Evolutionary conservation across 495 filamentous ascomycete genomes (phyloP).

Genomic region (Penicillium waksmanii): DNA sequence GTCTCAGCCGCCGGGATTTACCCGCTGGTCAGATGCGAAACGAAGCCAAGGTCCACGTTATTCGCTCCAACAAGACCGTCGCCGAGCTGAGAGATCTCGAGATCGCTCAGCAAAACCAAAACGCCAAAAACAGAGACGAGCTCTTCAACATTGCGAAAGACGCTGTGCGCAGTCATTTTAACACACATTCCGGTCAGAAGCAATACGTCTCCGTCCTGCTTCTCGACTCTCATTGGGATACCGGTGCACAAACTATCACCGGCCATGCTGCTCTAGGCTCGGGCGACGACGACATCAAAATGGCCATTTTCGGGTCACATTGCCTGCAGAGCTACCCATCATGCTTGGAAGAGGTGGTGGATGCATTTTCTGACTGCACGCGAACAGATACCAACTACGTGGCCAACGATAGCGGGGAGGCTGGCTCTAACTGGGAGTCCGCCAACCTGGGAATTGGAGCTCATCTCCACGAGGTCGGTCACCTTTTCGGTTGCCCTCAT

Average conservation of each 20-base stretch:
- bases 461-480: slow-evolving; percentile 86
- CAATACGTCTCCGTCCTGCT: slow-evolving; percentile 83
- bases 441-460: slow-evolving; percentile 91
- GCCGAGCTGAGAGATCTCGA: slow-evolving; percentile 79
- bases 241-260: slow-evolving; percentile 63
- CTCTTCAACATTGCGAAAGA: slow-evolving; percentile 76
- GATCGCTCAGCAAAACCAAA: slow-evolving; percentile 75
- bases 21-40: slow-evolving; percentile 75
- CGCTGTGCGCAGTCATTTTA: slow-evolving; percentile 76
- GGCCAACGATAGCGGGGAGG: slow-evolving; percentile 81
- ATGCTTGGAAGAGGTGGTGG: slow-evolving; percentile 81
- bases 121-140: slow-evolving; percentile 67
- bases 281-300: slow-evolving; percentile 67
- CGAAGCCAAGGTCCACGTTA: slow-evolving; percentile 84
- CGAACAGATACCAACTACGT: slow-evolving; percentile 79
- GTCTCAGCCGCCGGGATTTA: slow-evolving; percentile 70
- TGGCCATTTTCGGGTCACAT: slow-evolving; percentile 90
- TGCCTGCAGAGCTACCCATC: slow-evolving; percentile 85
- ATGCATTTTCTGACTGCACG: slow-evolving; percentile 86
- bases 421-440: slow-evolving; percentile 87
- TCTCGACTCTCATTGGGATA: slow-evolving; percentile 88
- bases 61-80: slow-evolving; percentile 81
- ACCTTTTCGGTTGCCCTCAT: slow-evolving; percentile 85
- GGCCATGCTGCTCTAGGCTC: slow-evolving; percentile 84
- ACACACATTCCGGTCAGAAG: slow-evolving; percentile 71